A percentile compares a stretch with the other conserved stretches of the same genome.
Evolutionary conservation across 129 eudicot species (phyloP).

Genomic region (sunflower (Helianthus annuus)): HanXRQr2.0-SUNRISE NC_035445.2:157325545-157326044

Average conservation of each 20-base stretch:
- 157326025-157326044: slow-evolving; percentile 98
- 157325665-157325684: background rate
- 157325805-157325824: slow-evolving; percentile 97
- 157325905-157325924: slow-evolving; percentile 76
- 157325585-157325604: no score
- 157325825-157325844: slow-evolving; percentile 52
- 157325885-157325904: slow-evolving; percentile 14
- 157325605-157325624: no score
- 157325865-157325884: slow-evolving; percentile 3
- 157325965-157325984: slow-evolving; percentile 93
- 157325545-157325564: no score
- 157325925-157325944: slow-evolving; percentile 95
- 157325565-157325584: no score
- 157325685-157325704: background rate
- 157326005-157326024: slow-evolving; percentile 92
- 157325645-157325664: background rate
- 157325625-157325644: no score
- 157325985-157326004: slow-evolving; percentile 96
- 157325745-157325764: slow-evolving; percentile 95
- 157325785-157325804: slow-evolving; percentile 95
- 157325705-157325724: background rate
- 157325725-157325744: slow-evolving; percentile 74
- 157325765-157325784: slow-evolving; percentile 95
- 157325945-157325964: slow-evolving; percentile 79
- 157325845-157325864: slow-evolving; percentile 12